These are phyloP conservation scores for Warburgia ugandensis DNA, from an alignment of 164 flowering plant genomes.

Conservation along the genomic window DNA sequence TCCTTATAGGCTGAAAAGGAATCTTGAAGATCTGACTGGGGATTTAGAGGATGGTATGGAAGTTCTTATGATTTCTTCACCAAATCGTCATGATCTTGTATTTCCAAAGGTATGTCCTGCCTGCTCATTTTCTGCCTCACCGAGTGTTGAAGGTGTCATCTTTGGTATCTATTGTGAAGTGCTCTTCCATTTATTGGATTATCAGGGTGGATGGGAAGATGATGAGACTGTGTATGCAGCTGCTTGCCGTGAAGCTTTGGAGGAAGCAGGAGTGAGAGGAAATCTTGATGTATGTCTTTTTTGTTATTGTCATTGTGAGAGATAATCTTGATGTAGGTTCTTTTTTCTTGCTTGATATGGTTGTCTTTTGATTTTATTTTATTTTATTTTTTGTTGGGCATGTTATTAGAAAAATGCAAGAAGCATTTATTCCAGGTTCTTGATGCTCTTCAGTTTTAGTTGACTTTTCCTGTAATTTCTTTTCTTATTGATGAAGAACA, in stretches of 20 bases:
- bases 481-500: too few species aligned
- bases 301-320: too few species aligned
- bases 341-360: too few species aligned
- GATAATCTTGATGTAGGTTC: too few species aligned
- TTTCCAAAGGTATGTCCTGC: slow-evolving; percentile 57
- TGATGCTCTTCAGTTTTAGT: too few species aligned
- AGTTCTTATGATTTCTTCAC: slow-evolving; percentile 72
- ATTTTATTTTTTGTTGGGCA: too few species aligned
- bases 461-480: too few species aligned
- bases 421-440: too few species aligned
- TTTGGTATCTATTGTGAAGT: background rate
- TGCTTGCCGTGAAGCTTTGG: slow-evolving; percentile 74
- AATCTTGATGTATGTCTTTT: slow-evolving; percentile 40
- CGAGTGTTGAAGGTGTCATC: background rate
- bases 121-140: background rate
- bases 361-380: too few species aligned
- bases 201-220: slow-evolving; percentile 88
- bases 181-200: slow-evolving; percentile 6
- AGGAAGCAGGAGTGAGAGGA: slow-evolving; percentile 83
- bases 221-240: slow-evolving; percentile 71
- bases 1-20: slow-evolving; percentile 49
- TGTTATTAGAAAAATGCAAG: too few species aligned
- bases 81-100: slow-evolving; percentile 62
- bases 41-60: slow-evolving; percentile 22
- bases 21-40: slow-evolving; percentile 18